Evolutionary conservation across 371 early-diverging fungal species (phyloP).

Genomic region (Mucor circinelloides): DNA sequence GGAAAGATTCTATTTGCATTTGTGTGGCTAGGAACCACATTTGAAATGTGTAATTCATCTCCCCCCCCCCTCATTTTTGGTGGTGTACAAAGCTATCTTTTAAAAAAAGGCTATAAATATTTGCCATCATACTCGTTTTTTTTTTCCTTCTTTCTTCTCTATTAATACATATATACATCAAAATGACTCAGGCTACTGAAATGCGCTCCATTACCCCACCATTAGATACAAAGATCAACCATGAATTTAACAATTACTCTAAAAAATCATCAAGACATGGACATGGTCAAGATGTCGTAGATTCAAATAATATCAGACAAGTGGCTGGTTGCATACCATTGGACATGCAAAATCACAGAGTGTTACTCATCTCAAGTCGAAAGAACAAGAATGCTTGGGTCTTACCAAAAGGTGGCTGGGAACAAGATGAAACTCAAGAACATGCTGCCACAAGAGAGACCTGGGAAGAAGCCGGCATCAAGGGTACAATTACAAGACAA

Average conservation of each 20-base stretch:
- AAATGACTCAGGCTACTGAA: background rate
- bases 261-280: slow-evolving; percentile 24
- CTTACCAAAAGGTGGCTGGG: slow-evolving; percentile 65
- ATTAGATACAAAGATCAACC: background rate
- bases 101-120: slow-evolving; percentile 6
- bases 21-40: background rate
- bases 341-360: slow-evolving; percentile 39
- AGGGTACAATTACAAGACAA: slow-evolving; percentile 45
- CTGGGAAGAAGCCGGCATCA: slow-evolving; percentile 63
- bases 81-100: background rate
- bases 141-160: background rate
- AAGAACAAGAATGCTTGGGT: slow-evolving; percentile 55
- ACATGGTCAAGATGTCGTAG: slow-evolving; percentile 33
- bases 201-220: slow-evolving; percentile 19
- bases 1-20: background rate
- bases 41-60: background rate
- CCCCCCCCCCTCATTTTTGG: background rate
- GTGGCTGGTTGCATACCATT: slow-evolving; percentile 62
- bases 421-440: slow-evolving; percentile 56
- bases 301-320: slow-evolving; percentile 36
- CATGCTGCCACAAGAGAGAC: slow-evolving; percentile 60
- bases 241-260: slow-evolving; percentile 8
- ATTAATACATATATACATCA: background rate
- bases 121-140: background rate
- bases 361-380: slow-evolving; percentile 51